A percentile compares a stretch with the other conserved stretches of the same genome.
These are phyloP conservation scores for Salvia sclarea DNA, from an alignment of 305 asterid species.

Conservation along the genomic window DNA sequence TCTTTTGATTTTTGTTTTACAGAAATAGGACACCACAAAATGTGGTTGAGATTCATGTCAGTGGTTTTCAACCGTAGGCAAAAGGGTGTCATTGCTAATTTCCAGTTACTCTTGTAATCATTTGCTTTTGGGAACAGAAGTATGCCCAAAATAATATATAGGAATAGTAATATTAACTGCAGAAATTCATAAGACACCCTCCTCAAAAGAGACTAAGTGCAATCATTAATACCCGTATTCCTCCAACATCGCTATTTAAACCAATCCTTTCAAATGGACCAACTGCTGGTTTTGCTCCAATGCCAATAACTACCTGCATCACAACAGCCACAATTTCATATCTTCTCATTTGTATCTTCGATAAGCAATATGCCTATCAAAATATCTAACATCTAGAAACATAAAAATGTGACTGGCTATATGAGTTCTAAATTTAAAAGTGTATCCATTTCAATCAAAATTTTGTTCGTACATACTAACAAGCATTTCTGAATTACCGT, in stretches of 20 bases:
- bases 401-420: background rate
- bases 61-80: no score
- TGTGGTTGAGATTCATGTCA: background rate
- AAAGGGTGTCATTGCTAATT: background rate
- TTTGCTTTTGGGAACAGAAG: conserved; percentile 1
- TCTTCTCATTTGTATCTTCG: conserved; percentile 3
- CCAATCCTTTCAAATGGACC: conserved; percentile 78
- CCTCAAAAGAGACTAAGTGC: conserved; percentile 20
- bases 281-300: conserved; percentile 91
- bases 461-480: background rate
- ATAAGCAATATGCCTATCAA: background rate
- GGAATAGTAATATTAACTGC: conserved; percentile 11
- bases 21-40: background rate
- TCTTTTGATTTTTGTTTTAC: background rate
- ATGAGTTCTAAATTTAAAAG: background rate
- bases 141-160: background rate
- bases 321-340: conserved; percentile 1
- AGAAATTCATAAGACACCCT: conserved; percentile 23
- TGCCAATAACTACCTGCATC: conserved; percentile 52
- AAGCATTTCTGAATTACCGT: conserved; percentile 43
- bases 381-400: conserved; percentile 4
- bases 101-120: background rate
- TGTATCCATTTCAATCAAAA: background rate
- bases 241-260: conserved; percentile 67
- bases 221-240: conserved; percentile 62